Evolutionary conservation across 2,329 filamentous ascomycete genomes (phyloP), one percentile per base, ranked within the genome.

Genomic region (Xylaria sp.): DNA sequence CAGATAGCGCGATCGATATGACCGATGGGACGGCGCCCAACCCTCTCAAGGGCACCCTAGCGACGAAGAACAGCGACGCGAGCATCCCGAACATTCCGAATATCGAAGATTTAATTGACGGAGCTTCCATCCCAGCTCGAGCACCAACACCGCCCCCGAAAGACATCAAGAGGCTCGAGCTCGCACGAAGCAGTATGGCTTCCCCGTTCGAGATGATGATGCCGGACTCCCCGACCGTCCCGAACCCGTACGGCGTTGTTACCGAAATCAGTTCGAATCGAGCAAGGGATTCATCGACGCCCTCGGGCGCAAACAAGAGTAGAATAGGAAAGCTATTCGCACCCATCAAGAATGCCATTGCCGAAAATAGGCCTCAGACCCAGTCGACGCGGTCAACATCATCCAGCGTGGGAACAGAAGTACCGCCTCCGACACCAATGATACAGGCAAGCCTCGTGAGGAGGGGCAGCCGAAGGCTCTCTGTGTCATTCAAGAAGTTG

Each of bases 1-100:
- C 74, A 1, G 75, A 77, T 58, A 76, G 71, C 50, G 74, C 74
- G 21, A 72, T 77, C 39, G 74, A 73, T 38, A 55, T 75, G 18
- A 67, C 64, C 40, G 66, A 67, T 44, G 70, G 69, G 29, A 63
- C 63, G 4, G 57, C 56, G 9, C 57, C 62, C 45, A 42, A 57
- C 21, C 47, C 50, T n/a, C 39, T 61, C 17, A 63, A 63, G 39
- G 55, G 64, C 4, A 45, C 44, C 1, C 46, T 61, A n/a, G 57
- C 55, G n/a, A 59, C 49, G 29, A 45, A 46, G 24, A 60, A 63
- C 19, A 59, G 63, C 7, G 56, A 63, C n/a, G n/a, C n/a, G n/a
- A n/a, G n/a, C n/a, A n/a, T n/a, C n/a, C n/a, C n/a, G 22, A 56
- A 61, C 29, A 57, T 63, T 39, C 54, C 66, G 18, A 64, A 65